Base-by-base conservation (phyloP, 179 eudicot species). In the Heliamphora pulchella region DNA sequence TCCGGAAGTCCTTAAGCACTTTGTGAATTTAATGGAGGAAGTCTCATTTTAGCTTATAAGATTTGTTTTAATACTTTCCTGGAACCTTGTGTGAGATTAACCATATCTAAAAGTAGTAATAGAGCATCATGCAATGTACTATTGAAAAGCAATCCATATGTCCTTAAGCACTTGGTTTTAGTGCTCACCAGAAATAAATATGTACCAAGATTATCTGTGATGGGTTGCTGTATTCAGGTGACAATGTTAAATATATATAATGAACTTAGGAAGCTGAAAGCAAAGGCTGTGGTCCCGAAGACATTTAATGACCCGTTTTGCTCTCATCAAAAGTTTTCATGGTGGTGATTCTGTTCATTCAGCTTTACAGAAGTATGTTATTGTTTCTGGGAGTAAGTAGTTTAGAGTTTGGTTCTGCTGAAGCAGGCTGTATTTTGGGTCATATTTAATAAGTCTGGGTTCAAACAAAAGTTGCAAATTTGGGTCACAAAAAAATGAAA, bases 181-280 rank as follows among this genome's bases (percentile, higher is more conserved):
- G 22, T 70, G 74, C 54, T 70, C 74, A 17, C 74, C 74, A 44
- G 74, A 17, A 70, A 70, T 50, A 15, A 15, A 20, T 70, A 48
- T 17, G 46, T 13, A 3, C 7, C 9, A 51, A 5, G 9, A 51
- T 51, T 51, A 51, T 51, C 55, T 10, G 7, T 51, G 55, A 51
- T 5, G 9, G 1, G 7, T 5, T 51, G 55, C 55, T 1, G 9
- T 51, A 10, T 10, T 51, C 39, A 31, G 39, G 39, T 31, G 39
- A 31, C 39, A 31, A 31, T 31, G 39, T 31, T 31, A 31, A 31
- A 31, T 31, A 31, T 31, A 31, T 31, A 31, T 31, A 31, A 15
- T 58, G 3, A 58, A 58, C 63, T 3, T 58, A 15, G 63, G 63
- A 58, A 58, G 63, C 63, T 58, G 63, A 58, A 58, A 58, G n/a